phyloP scores from a whole-genome alignment of 306 rosid genomes.

The Ceratonia siliqua region DNA sequence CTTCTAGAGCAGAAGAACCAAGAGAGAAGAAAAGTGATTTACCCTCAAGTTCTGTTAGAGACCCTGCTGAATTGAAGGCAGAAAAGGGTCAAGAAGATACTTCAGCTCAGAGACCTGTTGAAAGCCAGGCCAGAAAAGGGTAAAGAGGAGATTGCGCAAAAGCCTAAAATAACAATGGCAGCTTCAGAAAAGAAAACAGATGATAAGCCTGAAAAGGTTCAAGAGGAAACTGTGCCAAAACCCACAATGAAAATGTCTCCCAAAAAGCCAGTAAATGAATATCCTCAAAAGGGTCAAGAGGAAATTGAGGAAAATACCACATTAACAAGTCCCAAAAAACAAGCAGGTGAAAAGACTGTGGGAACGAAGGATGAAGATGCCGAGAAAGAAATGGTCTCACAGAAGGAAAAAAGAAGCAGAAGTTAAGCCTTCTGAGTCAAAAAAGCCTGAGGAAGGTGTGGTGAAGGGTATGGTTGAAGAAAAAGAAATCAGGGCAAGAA shows the following conservation, averaged over 20 bases:
- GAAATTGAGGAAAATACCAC: constrained; percentile 9
- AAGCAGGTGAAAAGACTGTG: constrained; percentile 18
- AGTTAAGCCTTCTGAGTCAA: constrained; percentile 33
- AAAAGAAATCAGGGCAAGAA: constrained; percentile 19
- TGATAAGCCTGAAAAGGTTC: constrained; percentile 1
- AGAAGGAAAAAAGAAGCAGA: constrained; percentile 21
- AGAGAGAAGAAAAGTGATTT: constrained; percentile 29
- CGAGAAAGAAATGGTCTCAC: constrained; percentile 11
- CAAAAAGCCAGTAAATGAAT: constrained; percentile 5
- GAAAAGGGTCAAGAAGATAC: constrained; percentile 8
- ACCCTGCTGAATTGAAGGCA: not conserved
- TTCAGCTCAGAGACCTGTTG: not conserved
- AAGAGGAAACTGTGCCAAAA: constrained; percentile 34
- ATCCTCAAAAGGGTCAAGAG: constrained; percentile 6
- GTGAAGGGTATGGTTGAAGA: constrained; percentile 10
- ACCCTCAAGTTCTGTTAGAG: not conserved
- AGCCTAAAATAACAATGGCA: not conserved
- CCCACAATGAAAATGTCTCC: not conserved
- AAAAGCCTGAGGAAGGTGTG: constrained; percentile 16
- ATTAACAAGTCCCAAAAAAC: not conserved
- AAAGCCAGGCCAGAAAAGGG: not conserved
- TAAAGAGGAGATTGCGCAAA: constrained; percentile 21
- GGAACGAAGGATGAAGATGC: not conserved
- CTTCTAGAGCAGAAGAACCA: constrained; percentile 6
- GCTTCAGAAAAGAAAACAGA: not conserved